These are phyloP conservation scores for Iris macrosiphon DNA, from an alignment of 106 monocot genomes.

Conservation along the genomic window DNA sequence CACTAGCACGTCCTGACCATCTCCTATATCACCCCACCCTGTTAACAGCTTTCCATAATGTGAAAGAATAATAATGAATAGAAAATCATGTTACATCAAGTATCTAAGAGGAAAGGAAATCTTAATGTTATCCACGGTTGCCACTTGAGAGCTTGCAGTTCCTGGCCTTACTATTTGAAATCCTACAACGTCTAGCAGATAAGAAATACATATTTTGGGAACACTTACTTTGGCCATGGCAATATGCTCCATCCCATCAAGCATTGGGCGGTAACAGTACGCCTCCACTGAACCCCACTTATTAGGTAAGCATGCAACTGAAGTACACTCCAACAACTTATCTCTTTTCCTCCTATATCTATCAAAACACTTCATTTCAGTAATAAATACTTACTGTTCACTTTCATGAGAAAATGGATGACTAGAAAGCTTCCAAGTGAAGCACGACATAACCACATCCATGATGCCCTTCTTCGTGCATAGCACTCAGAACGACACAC, in stretches of 20 bases:
- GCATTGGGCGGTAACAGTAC: slow-evolving; percentile 82
- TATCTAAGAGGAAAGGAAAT: too few species aligned
- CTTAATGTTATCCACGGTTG: too few species aligned
- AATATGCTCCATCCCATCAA: slow-evolving; percentile 97
- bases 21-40: slow-evolving; percentile 95
- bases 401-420: not conserved
- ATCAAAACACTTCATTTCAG: slow-evolving; percentile 3
- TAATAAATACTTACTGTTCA: not conserved
- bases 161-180: too few species aligned
- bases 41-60: slow-evolving; percentile 6
- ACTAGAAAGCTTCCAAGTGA: too few species aligned
- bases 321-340: slow-evolving; percentile 70
- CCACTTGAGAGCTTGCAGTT: too few species aligned
- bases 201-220: too few species aligned
- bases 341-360: slow-evolving; percentile 96
- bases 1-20: slow-evolving; percentile 78
- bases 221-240: slow-evolving; percentile 84
- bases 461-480: too few species aligned
- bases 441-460: too few species aligned
- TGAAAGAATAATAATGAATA: too few species aligned
- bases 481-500: too few species aligned
- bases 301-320: slow-evolving; percentile 63
- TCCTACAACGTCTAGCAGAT: too few species aligned
- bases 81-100: too few species aligned
- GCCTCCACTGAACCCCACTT: slow-evolving; percentile 68